Conservation (phyloP, 75 land plant genomes). For the Cunninghamia lanceolata region DNA sequence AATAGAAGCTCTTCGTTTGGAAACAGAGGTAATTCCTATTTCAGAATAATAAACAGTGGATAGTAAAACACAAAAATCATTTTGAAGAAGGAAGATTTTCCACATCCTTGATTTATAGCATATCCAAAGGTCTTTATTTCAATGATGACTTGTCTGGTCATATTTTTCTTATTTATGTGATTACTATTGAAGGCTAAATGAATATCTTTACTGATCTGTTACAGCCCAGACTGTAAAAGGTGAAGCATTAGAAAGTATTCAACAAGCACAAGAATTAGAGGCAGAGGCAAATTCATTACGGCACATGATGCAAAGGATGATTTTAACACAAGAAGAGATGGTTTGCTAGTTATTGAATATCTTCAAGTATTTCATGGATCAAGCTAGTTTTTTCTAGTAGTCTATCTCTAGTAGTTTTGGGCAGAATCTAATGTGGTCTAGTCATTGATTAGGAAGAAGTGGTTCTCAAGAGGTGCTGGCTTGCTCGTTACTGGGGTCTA, state of each 20-base stretch:
- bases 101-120: not conserved
- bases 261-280: conserved; percentile 67
- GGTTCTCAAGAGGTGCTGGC: conserved; percentile 97
- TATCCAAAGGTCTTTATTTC: not conserved
- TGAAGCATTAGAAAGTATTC: conserved; percentile 44
- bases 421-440: not conserved
- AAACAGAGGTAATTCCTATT: conserved; percentile 51
- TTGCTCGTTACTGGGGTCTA: conserved; percentile 95
- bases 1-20: conserved; percentile 61
- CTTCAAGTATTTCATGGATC: not conserved
- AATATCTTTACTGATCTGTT: not conserved
- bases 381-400: not conserved
- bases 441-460: conserved; percentile 73
- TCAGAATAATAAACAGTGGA: not conserved
- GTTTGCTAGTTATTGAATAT: conserved; percentile 24
- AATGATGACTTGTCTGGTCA: not conserved
- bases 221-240: conserved; percentile 48
- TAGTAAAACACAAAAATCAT: not conserved
- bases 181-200: not conserved
- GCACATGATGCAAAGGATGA: conserved; percentile 71
- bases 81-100: not conserved
- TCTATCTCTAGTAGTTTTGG: not conserved
- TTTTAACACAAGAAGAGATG: conserved; percentile 92
- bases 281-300: conserved; percentile 60
- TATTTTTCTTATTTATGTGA: not conserved